Percentiles rank a stretch among this genome's conserved stretches.
Evolutionary conservation across 129 eudicot species (phyloP).

Genomic region (Logfia minima): DNA sequence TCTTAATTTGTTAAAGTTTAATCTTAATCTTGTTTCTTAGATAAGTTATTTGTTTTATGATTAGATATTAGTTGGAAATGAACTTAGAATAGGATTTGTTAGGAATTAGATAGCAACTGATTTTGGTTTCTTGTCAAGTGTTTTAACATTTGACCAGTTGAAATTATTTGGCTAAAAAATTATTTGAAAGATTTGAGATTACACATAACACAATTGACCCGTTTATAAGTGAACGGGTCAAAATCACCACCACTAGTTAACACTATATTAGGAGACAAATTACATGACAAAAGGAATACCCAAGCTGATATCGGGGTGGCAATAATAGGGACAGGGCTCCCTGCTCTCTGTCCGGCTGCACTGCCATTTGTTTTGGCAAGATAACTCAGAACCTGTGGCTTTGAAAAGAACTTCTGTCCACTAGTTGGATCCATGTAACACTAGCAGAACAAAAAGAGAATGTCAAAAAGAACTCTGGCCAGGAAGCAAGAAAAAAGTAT

Average conservation of each 20-base stretch:
- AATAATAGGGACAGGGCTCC: slow-evolving; percentile 20
- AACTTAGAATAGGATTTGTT: neutral
- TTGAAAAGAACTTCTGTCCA: slow-evolving; percentile 58
- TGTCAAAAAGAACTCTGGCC: neutral
- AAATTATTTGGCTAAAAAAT: neutral
- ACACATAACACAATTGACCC: neutral
- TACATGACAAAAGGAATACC: slow-evolving; percentile 25
- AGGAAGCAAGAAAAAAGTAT: neutral
- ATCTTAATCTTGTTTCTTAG: no score
- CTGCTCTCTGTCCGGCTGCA: slow-evolving; percentile 28
- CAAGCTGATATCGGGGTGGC: slow-evolving; percentile 24
- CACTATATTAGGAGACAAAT: neutral
- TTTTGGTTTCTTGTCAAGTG: neutral
- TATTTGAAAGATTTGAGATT: neutral
- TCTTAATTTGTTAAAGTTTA: no score
- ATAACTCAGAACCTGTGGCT: slow-evolving; percentile 45
- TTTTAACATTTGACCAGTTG: neutral
- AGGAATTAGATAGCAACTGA: neutral
- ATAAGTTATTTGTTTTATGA: no score
- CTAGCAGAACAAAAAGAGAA: slow-evolving; percentile 22
- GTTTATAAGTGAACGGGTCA: neutral
- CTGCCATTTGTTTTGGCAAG: slow-evolving; percentile 20
- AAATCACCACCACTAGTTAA: neutral
- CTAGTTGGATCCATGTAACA: slow-evolving; percentile 35
- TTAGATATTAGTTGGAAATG: neutral